Evolutionary conservation across 2,329 filamentous ascomycete species (phyloP), one percentile per base, ranked within the genome.

Genomic region (Aspergillus ruber): DNA sequence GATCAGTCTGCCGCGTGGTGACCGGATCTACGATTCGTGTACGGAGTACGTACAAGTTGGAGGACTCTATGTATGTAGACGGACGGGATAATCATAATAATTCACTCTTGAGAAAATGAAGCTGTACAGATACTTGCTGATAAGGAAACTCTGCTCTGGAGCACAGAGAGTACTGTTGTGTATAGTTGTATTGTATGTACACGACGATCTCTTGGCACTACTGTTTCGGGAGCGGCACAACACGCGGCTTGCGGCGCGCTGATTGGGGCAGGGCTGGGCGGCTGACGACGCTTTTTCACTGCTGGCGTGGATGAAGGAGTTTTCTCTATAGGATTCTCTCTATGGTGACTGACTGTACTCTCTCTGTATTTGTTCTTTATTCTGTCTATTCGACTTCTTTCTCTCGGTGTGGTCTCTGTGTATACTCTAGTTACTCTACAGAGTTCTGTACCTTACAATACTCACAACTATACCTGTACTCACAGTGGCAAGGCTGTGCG

Each of bases 221-320:
- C 56, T 56, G 52, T 59, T 60, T 59, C 51, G 58, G 55, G 55
- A 52, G 49, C 56, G 53, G 50, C 57, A 57, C 65, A 35, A 39
- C 62, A 66, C 65, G 65, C 65, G 65, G 65, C 65, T 63, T 65
- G 62, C 46, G 50, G 45, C 54, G 51, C 56, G 54, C 54, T 66
- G 63, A 67, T 66, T 67, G 62, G 64, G 60, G 58, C 53, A 48
- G 58, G 49, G 48, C 36, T 46, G 50, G 52, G 54, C 60, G 56
- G 65, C 65, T 67, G 65, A 67, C 65, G 65, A 67, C 64, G 64
- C 62, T 62, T 59, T 50, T 23, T 33, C 33, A 36, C 38, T 45
- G 45, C 49, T 50, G 42, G 45, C 45, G 45, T 50, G 43, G 49
- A 50, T 25, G 38, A 39, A 29, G 23, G 21, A 15, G 21, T 13